phyloP scores from a whole-genome alignment of 345 rosid species.

The Psidium guajava region DNA sequence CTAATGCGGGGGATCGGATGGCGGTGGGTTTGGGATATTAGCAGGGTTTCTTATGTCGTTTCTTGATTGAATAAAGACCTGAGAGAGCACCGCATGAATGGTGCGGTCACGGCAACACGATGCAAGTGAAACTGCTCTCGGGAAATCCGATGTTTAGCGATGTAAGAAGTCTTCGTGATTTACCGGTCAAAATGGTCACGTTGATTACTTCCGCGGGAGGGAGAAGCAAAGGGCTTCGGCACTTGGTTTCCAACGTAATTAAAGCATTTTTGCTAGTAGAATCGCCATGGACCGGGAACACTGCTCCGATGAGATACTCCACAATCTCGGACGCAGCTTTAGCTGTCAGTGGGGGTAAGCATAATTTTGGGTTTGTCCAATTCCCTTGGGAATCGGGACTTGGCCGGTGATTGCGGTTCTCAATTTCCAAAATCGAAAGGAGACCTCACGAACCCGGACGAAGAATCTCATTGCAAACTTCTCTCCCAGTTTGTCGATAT shows the following conservation, averaged over 20 bases:
- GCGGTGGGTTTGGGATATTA: not conserved
- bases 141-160: not conserved
- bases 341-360: too few species aligned
- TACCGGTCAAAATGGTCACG: not conserved
- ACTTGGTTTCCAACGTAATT: not conserved
- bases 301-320: not conserved
- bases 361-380: too few species aligned
- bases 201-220: not conserved
- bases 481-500: too few species aligned
- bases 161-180: not conserved
- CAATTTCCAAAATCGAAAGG: too few species aligned
- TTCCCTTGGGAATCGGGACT: too few species aligned
- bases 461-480: too few species aligned
- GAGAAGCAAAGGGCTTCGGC: not conserved
- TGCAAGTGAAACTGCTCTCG: not conserved
- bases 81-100: not conserved
- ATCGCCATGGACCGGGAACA: not conserved
- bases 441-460: too few species aligned
- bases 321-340: not conserved
- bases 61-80: not conserved
- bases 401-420: too few species aligned
- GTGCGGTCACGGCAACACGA: not conserved
- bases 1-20: not conserved
- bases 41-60: not conserved
- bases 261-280: not conserved